These are phyloP conservation scores for Hypoxylon sp. DNA, from an alignment of 2,329 filamentous ascomycete species.

Conservation along the genomic window DNA sequence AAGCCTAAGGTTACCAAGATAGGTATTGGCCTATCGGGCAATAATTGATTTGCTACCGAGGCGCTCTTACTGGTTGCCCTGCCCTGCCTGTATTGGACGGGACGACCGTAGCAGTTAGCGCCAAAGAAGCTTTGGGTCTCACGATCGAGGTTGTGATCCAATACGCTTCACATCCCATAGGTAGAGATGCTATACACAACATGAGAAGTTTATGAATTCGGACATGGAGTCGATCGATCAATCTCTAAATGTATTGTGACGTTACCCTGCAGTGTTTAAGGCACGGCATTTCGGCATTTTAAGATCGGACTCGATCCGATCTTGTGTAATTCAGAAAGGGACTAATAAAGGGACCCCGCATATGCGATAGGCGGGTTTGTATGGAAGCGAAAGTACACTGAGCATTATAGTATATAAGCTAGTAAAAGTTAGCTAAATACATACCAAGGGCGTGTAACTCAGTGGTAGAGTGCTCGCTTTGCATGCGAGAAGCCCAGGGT, in stretches of 20 bases:
- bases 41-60: conserved; percentile 34
- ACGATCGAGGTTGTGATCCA: conserved; percentile 7
- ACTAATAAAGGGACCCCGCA: neutral
- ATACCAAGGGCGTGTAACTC: conserved; percentile 40
- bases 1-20: conserved; percentile 4
- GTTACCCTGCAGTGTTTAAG: neutral
- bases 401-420: neutral
- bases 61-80: conserved; percentile 29
- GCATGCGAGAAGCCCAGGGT: conserved; percentile 47
- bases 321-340: neutral
- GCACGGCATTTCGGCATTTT: neutral
- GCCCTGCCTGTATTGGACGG: neutral
- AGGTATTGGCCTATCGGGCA: conserved; percentile 31
- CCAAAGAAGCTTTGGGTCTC: neutral
- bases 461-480: conserved; percentile 47
- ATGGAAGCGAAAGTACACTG: neutral
- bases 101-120: conserved; percentile 1
- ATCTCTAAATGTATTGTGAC: neutral
- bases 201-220: neutral
- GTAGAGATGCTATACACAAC: neutral
- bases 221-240: neutral
- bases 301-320: neutral
- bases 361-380: neutral
- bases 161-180: neutral
- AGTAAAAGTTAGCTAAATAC: neutral